Evolutionary conservation across 2,329 filamentous ascomycete genomes (phyloP).

Genomic region (Exserohilum rostratum): DNA sequence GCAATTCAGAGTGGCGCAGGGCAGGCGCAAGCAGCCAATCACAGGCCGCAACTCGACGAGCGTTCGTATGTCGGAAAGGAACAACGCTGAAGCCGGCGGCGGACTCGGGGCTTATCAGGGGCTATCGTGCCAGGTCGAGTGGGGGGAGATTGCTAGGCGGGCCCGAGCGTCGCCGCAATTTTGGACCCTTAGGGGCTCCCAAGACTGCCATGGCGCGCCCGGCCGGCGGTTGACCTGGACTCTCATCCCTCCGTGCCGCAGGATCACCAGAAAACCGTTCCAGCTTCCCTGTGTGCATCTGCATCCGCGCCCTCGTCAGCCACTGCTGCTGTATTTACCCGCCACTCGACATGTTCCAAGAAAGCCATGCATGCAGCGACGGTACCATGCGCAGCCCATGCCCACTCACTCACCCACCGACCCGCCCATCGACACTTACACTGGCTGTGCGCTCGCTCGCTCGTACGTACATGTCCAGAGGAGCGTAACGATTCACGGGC

Average conservation of each 20-base stretch:
- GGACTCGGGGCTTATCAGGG: constrained; percentile 3
- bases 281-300: no score
- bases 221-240: not conserved
- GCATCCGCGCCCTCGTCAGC: not conserved
- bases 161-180: constrained; percentile 3
- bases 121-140: not conserved
- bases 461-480: no score
- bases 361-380: constrained; percentile 8
- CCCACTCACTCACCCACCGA: no score
- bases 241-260: not conserved
- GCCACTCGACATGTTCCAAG: not conserved
- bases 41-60: no score
- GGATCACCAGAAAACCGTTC: not conserved
- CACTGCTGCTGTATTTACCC: not conserved
- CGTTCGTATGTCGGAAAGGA: no score
- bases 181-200: constrained; percentile 7
- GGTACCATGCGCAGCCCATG: no score
- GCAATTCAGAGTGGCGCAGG: no score
- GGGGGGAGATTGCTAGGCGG: constrained; percentile 8
- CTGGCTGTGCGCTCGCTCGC: no score
- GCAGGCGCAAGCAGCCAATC: no score
- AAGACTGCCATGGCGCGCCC: not conserved
- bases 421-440: no score
- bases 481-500: constrained; percentile 1
- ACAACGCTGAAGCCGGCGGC: no score